Conservation (phyloP, 2,329 filamentous ascomycete genomes). For the Cladophialophora psammophila region DNA sequence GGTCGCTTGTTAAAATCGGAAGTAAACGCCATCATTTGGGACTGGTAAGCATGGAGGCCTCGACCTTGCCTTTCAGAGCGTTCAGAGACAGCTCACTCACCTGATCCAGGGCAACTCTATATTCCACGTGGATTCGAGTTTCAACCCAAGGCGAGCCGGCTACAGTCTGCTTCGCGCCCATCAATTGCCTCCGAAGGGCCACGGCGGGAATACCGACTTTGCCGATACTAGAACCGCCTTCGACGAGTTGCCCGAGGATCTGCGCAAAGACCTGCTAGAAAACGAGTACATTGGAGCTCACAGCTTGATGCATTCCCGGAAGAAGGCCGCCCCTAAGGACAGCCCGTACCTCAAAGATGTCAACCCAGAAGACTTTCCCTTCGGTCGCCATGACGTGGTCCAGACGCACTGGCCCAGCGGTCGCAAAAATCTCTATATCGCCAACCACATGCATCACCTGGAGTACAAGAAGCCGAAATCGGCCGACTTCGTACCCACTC, state of each 20-base stretch:
- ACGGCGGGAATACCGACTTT: conserved; percentile 62
- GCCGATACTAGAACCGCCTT: conserved; percentile 62
- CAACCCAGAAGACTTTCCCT: conserved; percentile 49
- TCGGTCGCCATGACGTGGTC: conserved; percentile 57
- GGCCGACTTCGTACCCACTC: conserved; percentile 21
- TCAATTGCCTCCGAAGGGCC: conserved; percentile 56
- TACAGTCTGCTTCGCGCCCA: conserved; percentile 62
- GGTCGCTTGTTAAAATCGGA: conserved; percentile 52
- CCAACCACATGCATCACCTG: conserved; percentile 62
- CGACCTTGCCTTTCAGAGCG: not conserved
- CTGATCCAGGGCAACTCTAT: conserved; percentile 54
- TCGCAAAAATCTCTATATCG: conserved; percentile 62
- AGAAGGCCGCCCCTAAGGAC: conserved; percentile 56
- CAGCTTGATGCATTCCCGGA: conserved; percentile 62
- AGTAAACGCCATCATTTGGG: conserved; percentile 53
- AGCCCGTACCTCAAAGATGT: conserved; percentile 54
- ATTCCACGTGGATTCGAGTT: conserved; percentile 64
- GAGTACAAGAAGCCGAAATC: conserved; percentile 39
- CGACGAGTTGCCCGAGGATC: conserved; percentile 52
- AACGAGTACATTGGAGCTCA: conserved; percentile 59
- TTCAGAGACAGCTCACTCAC: not conserved
- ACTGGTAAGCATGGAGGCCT: conserved; percentile 44
- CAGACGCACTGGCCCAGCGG: conserved; percentile 59
- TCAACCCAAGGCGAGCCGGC: conserved; percentile 62
- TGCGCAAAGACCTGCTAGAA: conserved; percentile 47